Evolutionary conservation across 345 rosid species (phyloP), one percentile per base, ranked within the genome.

Genomic region (Eucalyptus camaldulensis): DNA sequence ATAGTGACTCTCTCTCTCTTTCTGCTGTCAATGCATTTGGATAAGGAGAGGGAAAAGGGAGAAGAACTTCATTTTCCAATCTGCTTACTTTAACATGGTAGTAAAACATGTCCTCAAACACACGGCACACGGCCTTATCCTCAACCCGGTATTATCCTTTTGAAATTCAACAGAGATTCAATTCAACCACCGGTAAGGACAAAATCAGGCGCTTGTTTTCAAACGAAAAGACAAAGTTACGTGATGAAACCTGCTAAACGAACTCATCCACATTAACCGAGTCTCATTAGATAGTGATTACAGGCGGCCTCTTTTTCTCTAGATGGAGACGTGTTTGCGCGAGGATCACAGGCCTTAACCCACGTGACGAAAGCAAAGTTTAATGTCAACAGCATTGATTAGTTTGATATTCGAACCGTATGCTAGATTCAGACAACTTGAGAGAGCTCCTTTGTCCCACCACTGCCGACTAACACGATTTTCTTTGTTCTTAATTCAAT

Each of bases 31-130:
- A 76, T 40, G 47, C 85, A 40, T 76, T 76, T 76, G 85, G 85
- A 40, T 40, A 76, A 76, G 43, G 47, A 40, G 47, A 76, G 89
- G 88, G 72, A 86, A 81, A 89, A 89, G 88, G 85, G 86, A 89
- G 93, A 81, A 86, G 54, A 92, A 89, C 91, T 92, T 87, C 80
- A 9, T 90, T 92, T 92, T 91, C 91, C 12, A 27, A 47, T 44
- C 58, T 31, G 29, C 87, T 54, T 88, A 65, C 89, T 89, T 88
- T 88, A 81, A 83, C 58, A n/a, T 60, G 58, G 47, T 8, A 15
- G 22, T 49, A 31, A 47, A 80, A 10, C 76, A n/a, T 49, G 87
- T 47, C 37, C 37, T 62, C 51, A 47, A 45, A 53, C 49, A 33
- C 80, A 58, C 87, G 49, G 65, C 45, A 65, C 37, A 25, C 88